Conservation (phyloP, 2,329 filamentous ascomycete genomes). For the Apiospora sp. region DNA sequence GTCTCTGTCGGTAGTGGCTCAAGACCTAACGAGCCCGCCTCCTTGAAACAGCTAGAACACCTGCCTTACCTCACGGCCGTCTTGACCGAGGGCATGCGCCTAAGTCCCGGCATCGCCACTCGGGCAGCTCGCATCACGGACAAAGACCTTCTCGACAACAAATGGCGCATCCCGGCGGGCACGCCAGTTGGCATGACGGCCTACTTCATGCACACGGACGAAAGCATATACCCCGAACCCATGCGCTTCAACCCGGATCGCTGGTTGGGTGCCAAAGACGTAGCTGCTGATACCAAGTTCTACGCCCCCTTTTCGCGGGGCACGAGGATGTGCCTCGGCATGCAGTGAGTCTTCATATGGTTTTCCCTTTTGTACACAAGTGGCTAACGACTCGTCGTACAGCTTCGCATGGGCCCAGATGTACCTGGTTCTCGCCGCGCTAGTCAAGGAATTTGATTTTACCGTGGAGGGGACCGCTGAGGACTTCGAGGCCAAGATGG, state of each 20-base stretch:
- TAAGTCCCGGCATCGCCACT: not conserved
- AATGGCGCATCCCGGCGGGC: not conserved
- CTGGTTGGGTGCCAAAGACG: not conserved
- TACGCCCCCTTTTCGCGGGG: slow-evolving; percentile 23
- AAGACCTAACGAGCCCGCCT: fast-evolving
- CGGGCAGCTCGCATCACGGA: not conserved
- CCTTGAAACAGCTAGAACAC: not conserved
- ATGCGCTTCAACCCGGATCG: not conserved
- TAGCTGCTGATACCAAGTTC: not conserved
- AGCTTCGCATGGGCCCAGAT: not conserved
- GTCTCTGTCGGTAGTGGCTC: fast-evolving
- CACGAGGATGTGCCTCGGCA: slow-evolving; percentile 23
- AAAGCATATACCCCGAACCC: not conserved
- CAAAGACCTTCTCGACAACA: not conserved
- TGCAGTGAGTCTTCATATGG: slow-evolving; percentile 3
- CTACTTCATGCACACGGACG: not conserved
- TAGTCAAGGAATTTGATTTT: not conserved
- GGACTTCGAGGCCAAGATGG: not conserved
- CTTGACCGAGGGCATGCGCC: not conserved
- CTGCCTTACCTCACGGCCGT: not conserved
- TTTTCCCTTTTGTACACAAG: not conserved
- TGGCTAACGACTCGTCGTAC: not conserved
- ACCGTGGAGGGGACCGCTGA: not conserved
- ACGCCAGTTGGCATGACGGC: not conserved
- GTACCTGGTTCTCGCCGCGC: not conserved